A percentile compares a stretch with the other conserved stretches of the same genome.
Conservation (phyloP, 305 asterid genomes). For the Ilex paraguariensis region DNA sequence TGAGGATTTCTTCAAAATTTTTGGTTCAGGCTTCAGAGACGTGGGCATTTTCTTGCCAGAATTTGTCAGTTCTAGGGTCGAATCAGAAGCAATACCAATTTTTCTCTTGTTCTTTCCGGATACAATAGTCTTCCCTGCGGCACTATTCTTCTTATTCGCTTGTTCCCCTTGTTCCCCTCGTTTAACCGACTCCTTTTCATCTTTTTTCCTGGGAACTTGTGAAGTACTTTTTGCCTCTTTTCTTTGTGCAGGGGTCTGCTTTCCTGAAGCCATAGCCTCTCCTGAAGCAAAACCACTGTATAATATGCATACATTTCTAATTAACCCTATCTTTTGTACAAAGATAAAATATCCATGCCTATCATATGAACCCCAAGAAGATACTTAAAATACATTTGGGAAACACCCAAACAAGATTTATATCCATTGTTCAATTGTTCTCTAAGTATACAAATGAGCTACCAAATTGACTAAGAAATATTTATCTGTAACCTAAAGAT, state of each 20-base stretch:
- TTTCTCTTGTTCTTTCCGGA: constrained; percentile 11
- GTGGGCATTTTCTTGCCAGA: constrained; percentile 39
- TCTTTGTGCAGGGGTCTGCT: background rate
- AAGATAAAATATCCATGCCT: too few relatives aligned
- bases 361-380: too few relatives aligned
- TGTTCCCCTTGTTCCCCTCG: too few relatives aligned
- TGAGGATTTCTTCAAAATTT: constrained; percentile 27
- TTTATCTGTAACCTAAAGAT: too few relatives aligned
- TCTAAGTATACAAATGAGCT: too few relatives aligned
- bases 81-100: constrained; percentile 17
- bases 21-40: constrained; percentile 39
- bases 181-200: too few relatives aligned
- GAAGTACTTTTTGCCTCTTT: background rate
- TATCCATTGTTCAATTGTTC: too few relatives aligned
- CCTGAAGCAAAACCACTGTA: background rate
- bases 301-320: background rate
- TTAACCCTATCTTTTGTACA: too few relatives aligned
- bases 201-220: background rate
- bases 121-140: background rate
- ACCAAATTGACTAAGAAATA: too few relatives aligned
- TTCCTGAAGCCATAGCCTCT: background rate
- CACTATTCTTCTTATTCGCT: background rate
- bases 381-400: too few relatives aligned
- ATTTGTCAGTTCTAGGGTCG: constrained; percentile 24
- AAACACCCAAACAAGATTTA: too few relatives aligned